Evolutionary conservation across 805 yeast genomes (phyloP).

Genomic region (Barnettozyma pratensis): DNA sequence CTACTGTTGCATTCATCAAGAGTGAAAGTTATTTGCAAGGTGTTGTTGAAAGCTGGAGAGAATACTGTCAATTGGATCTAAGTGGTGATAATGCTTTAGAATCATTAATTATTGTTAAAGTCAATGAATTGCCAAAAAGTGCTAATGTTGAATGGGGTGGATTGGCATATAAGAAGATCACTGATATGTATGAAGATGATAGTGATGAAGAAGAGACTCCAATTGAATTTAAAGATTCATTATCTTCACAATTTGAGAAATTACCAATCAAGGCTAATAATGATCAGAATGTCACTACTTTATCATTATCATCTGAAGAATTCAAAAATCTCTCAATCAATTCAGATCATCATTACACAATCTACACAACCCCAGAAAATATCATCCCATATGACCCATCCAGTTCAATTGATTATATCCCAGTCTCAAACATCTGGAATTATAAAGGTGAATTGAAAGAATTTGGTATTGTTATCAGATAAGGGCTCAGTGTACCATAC

Average conservation of each 20-base stretch:
- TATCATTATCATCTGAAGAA: constrained; percentile 17
- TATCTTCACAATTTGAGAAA: not conserved
- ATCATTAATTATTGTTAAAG: constrained; percentile 46
- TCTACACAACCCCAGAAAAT: constrained; percentile 18
- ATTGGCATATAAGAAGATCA: constrained; percentile 36
- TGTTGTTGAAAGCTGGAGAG: constrained; percentile 40
- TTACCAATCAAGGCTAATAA: constrained; percentile 13
- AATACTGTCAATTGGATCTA: constrained; percentile 30
- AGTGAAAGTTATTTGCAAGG: constrained; percentile 23
- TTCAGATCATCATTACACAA: constrained; percentile 16
- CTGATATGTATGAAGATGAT: constrained; percentile 34
- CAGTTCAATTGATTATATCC: constrained; percentile 24
- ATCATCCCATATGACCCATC: not conserved
- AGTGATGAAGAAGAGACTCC: constrained; percentile 31
- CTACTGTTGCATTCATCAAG: constrained; percentile 53
- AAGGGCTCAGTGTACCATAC: not conserved
- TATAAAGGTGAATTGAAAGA: constrained; percentile 17
- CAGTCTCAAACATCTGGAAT: constrained; percentile 26
- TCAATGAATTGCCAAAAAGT: constrained; percentile 52
- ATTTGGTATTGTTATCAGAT: constrained; percentile 23
- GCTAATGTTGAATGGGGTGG: constrained; percentile 80
- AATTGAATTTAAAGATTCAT: not conserved
- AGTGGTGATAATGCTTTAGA: constrained; percentile 22
- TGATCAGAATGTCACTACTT: constrained; percentile 14
- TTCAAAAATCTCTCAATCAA: constrained; percentile 7